Evolutionary conservation across 208 protist species (phyloP).

Genomic region (Lotmaria passim): DNA sequence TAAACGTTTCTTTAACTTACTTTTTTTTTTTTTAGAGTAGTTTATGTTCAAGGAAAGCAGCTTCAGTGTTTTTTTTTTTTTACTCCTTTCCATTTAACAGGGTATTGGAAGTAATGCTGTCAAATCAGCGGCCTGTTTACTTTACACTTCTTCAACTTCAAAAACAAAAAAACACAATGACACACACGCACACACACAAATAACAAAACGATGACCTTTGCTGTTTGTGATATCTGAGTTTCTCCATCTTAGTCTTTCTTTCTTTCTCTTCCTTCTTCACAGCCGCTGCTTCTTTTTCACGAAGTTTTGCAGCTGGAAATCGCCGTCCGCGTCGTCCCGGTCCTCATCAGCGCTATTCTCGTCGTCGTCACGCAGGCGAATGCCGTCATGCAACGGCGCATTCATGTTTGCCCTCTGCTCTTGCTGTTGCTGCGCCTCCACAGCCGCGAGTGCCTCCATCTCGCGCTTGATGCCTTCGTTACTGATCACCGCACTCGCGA

Average conservation of each 20-base stretch:
- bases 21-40: no score
- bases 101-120: no score
- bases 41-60: no score
- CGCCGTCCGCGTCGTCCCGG: constrained; percentile 22
- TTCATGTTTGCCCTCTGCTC: constrained; percentile 8
- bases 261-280: constrained; percentile 18
- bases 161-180: no score
- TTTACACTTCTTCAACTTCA: no score
- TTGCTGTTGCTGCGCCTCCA: constrained; percentile 28
- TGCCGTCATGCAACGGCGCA: constrained; percentile 27
- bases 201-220: not conserved
- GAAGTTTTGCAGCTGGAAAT: constrained; percentile 32
- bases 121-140: no score
- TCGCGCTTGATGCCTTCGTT: constrained; percentile 78
- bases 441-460: constrained; percentile 68
- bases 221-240: no score
- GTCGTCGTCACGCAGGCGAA: constrained; percentile 29
- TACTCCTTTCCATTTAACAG: no score
- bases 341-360: constrained; percentile 28
- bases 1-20: no score
- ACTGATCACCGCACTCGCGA: constrained; percentile 68
- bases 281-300: constrained; percentile 53
- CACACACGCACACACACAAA: not conserved
- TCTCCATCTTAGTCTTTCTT: not conserved
- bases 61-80: no score